Evolutionary conservation across 129 eudicot genomes (phyloP).

Genomic region (Flaveria bidentis): DNA sequence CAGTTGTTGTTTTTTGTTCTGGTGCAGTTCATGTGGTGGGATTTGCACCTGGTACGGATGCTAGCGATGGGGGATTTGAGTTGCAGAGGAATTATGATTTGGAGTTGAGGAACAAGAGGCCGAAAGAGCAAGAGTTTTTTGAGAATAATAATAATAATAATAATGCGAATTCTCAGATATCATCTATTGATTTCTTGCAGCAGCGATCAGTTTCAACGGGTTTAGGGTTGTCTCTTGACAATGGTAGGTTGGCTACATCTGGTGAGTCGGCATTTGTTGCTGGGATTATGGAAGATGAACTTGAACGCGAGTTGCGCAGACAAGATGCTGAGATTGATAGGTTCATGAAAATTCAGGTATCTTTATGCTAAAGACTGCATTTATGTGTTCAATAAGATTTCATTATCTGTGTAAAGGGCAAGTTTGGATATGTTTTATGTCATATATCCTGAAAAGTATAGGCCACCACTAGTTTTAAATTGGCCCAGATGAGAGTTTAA

Average conservation of each 20-base stretch:
- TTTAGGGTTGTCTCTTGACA: conserved; percentile 69
- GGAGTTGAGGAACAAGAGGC: conserved; percentile 54
- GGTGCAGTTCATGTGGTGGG: conserved; percentile 75
- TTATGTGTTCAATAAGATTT: not conserved
- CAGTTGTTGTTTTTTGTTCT: not conserved
- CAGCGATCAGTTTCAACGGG: conserved; percentile 77
- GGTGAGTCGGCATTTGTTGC: conserved; percentile 67
- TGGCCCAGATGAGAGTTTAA: no score
- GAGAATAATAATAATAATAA: conserved; percentile 54
- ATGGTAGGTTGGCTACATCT: conserved; percentile 65
- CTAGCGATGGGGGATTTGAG: conserved; percentile 54
- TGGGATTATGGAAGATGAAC: conserved; percentile 56
- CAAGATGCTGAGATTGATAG: conserved; percentile 74
- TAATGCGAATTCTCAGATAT: conserved; percentile 54
- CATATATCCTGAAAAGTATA: no score
- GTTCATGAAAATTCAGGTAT: conserved; percentile 65
- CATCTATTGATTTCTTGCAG: conserved; percentile 70
- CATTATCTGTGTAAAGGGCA: not conserved
- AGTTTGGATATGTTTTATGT: not conserved
- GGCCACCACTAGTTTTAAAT: no score
- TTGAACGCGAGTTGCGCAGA: conserved; percentile 62
- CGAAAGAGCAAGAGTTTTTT: conserved; percentile 62
- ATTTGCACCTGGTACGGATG: conserved; percentile 62
- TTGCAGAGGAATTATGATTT: conserved; percentile 58
- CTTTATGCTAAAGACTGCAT: not conserved